Conservation (phyloP, 495 filamentous ascomycete genomes). For the Daldinia loculata region DNA sequence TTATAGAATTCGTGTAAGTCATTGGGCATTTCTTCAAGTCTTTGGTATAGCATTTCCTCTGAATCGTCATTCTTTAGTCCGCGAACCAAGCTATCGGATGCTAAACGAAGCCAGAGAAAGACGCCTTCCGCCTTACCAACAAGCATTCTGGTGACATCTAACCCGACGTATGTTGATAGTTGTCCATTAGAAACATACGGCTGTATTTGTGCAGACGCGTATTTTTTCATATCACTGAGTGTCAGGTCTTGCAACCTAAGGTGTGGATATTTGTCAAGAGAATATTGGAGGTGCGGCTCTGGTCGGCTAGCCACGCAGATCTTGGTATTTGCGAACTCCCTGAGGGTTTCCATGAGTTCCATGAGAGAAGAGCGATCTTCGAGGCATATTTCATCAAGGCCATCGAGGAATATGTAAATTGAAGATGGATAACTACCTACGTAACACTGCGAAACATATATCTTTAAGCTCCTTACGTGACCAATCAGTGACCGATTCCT, state of each 20-base stretch:
- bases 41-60: background rate
- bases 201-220: background rate
- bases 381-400: constrained; percentile 18
- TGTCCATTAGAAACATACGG: background rate
- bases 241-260: background rate
- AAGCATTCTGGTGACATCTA: background rate
- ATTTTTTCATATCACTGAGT: background rate
- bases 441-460: background rate
- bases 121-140: background rate
- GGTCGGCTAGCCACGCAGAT: background rate
- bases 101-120: background rate
- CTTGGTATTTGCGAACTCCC: background rate
- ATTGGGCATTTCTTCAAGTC: background rate
- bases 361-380: background rate
- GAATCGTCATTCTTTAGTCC: background rate
- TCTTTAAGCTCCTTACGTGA: background rate
- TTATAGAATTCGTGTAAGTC: background rate
- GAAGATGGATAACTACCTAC: constrained; percentile 1
- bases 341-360: background rate
- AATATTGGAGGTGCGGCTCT: background rate
- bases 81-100: background rate
- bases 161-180: background rate
- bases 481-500: background rate
- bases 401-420: constrained; percentile 18
- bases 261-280: background rate